phyloP scores from a whole-genome alignment of 345 rosid genomes.

The Gossypium mustelinum region DNA sequence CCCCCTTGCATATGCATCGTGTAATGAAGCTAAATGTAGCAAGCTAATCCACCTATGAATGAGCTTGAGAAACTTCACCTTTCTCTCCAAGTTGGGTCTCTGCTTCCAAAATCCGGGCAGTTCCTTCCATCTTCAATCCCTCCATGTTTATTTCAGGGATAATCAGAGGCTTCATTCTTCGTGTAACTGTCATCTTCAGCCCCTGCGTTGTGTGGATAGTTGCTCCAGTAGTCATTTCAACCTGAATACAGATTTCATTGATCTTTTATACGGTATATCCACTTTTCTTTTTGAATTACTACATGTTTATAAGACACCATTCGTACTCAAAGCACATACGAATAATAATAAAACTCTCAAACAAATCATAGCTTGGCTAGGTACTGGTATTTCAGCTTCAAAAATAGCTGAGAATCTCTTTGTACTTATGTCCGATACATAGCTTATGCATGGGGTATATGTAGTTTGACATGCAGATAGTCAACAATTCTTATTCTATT shows the following conservation, averaged over 20 bases:
- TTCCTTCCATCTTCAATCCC: slow-evolving; percentile 27
- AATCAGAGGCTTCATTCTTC: slow-evolving; percentile 48
- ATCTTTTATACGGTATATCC: neutral
- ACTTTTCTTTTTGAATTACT: neutral
- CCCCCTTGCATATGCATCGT: neutral
- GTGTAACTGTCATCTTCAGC: slow-evolving; percentile 59
- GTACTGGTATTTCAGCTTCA: neutral
- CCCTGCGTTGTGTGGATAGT: slow-evolving; percentile 93
- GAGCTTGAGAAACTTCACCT: slow-evolving; percentile 55
- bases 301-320: neutral
- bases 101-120: slow-evolving; percentile 12
- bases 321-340: neutral
- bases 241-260: slow-evolving; percentile 38
- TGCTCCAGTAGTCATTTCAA: slow-evolving; percentile 89
- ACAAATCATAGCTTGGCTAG: neutral
- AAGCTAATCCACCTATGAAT: slow-evolving; percentile 19
- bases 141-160: slow-evolving; percentile 41
- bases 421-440: neutral
- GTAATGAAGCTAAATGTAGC: neutral
- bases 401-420: neutral
- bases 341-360: neutral
- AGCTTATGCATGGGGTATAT: neutral
- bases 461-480: neutral
- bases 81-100: slow-evolving; percentile 28
- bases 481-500: neutral